Evolutionary conservation across 148 eudicot genomes (phyloP), one percentile per base, ranked within the genome.

Genomic region (Agrostemma githago): DNA sequence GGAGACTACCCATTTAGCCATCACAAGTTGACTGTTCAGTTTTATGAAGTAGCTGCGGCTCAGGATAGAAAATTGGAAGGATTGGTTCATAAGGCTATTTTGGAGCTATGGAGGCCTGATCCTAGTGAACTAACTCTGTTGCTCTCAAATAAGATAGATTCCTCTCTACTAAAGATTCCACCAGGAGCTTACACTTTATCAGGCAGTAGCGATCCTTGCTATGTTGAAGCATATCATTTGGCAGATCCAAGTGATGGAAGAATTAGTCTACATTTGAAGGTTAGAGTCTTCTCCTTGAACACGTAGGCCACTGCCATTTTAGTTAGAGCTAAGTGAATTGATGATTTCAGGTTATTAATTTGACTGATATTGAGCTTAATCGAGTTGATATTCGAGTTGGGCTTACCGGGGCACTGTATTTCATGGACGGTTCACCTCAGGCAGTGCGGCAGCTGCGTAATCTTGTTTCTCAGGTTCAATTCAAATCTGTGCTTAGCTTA

Each of bases 1-100:
- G 98, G 99, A 76, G 96, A 95, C 74, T 95, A 95, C 79, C 97
- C 99, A 17, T 92, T 95, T 81, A 92, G 99, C 81, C 99, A 95
- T 81, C 99, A 92, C 84, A 92, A 95, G 82, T 76, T 95, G 76
- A 95, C 99, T 19, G 92, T 95, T 72, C 97, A 92, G 80, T 95
- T 95, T 80, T 95, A 92, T 83, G 99, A 95, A 77, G 89, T 93
- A 75, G 80, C 94, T 79, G 90, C 99, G 6, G 99, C 97, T 68
- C 97, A 95, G 83, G 99, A 95, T 81, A 77, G 99, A 66, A 95
- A 92, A 81, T 80, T 95, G 78, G 99, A 95, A 86, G 97, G 96
- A 51, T 77, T 95, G 76, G 95, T 95, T 76, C 99, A 92, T 77
- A 95, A 95, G 83, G 99, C 99, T 48, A 86, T 90, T 84, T 77